A percentile compares a stretch with the other conserved stretches of the same genome.
Evolutionary conservation across 306 rosid genomes (phyloP).

Genomic region (Glycine latifolia): DNA sequence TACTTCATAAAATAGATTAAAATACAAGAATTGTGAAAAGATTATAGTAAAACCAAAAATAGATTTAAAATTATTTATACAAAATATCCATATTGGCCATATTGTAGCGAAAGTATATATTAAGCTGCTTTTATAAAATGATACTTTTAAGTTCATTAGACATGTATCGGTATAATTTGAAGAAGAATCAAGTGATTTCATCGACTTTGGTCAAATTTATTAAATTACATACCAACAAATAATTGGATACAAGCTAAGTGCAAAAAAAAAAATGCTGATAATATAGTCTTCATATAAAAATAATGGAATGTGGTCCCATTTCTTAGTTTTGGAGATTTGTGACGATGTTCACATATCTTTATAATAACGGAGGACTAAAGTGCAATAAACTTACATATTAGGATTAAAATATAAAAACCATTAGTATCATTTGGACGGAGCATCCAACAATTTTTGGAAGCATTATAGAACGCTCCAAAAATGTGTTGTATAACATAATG

Average conservation of each 20-base stretch:
- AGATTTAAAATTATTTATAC: not conserved
- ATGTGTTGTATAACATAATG: not conserved
- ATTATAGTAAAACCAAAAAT: not conserved
- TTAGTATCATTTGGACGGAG: not conserved
- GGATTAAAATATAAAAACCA: not conserved
- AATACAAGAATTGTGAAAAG: not conserved
- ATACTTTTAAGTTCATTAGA: not conserved
- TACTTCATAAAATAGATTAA: not conserved
- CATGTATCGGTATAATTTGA: not conserved
- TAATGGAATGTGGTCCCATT: not conserved
- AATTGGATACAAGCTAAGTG: not conserved
- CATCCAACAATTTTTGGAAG: slow-evolving; percentile 11
- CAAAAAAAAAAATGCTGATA: not conserved
- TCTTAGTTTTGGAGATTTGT: slow-evolving; percentile 23
- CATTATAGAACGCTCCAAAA: slow-evolving; percentile 1
- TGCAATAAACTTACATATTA: not conserved
- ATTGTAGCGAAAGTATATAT: not conserved
- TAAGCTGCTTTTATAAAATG: not conserved
- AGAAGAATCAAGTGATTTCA: not conserved
- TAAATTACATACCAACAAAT: not conserved
- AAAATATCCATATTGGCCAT: not conserved
- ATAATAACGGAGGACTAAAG: not conserved
- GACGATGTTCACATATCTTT: not conserved
- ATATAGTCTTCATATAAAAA: not conserved
- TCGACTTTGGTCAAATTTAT: not conserved